phyloP scores from a whole-genome alignment of 176 grass and related monocot species.

The bread wheat (Triticum aestivum) region IWGSC_CS_RefSeq_v2.1 NC_057795.1:674033233-674033732 shows the following conservation, averaged over 20 bases:
- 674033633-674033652: background rate
- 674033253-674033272: constrained; percentile 84
- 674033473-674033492: background rate
- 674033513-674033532: background rate
- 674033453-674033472: background rate
- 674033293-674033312: constrained; percentile 78
- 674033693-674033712: background rate
- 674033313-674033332: constrained; percentile 58
- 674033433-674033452: background rate
- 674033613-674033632: background rate
- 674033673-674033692: background rate
- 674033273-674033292: constrained; percentile 88
- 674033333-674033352: constrained; percentile 95
- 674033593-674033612: background rate
- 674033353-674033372: constrained; percentile 76
- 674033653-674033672: background rate
- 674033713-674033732: background rate
- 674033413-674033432: too few relatives aligned
- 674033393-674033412: constrained; percentile 57
- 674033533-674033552: background rate
- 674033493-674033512: background rate
- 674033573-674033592: background rate
- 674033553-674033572: background rate
- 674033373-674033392: constrained; percentile 84
- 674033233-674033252: constrained; percentile 70